Base-by-base conservation (phyloP, 192 early-diverging fungal genomes). In the Linnemannia hyalina region DNA sequence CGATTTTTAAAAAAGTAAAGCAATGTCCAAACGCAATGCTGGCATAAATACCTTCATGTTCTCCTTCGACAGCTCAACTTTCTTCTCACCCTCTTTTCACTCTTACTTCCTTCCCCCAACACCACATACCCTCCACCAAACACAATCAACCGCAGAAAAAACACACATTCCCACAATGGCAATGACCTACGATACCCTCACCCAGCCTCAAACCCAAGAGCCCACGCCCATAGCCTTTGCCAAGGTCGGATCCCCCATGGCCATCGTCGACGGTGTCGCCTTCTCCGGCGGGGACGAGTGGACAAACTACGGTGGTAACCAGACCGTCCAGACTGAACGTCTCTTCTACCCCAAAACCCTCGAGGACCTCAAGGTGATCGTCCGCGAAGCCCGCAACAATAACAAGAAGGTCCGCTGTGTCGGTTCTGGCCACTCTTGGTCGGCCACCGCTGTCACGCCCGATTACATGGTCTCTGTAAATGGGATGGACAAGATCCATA, bases 331-430 rank as follows among this genome's bases (percentile, higher is more conserved):
- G 3, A 82, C 87, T 8, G 82, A 76, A 41, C 42, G 73, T 35
- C 82, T 78, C 16, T 89, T 88, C 36, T 68, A 85, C n/a, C 89
- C 89, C 11, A 74, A 46, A 23, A 85, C 23, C 2, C 55, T 89
- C 7, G 15, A 76, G 6, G 89, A 89, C 44, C 80, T 88, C 20
- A 46, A 88, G 49, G 55, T 65, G 22, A 85, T 88, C 68, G 77
- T 88, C 35, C 73, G 81, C 10, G 32, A 69, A 10, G 87, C 89
- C 44, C 73, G 40, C 10, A 49, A 74, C 2, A 18, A 85, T 44
- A 73, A 77, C 20, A 88, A 86, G 16, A 82, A 82, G 49, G 80
- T 88, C 40, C 89, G 88, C 10, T 85, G 87, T 57, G 77, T 76
- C 3, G 88, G 82, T 32, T 73, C 40, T 3, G 89, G 89, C 15